Conservation (phyloP, 2,329 filamentous ascomycete species). For the Penicillium sp. region DNA sequence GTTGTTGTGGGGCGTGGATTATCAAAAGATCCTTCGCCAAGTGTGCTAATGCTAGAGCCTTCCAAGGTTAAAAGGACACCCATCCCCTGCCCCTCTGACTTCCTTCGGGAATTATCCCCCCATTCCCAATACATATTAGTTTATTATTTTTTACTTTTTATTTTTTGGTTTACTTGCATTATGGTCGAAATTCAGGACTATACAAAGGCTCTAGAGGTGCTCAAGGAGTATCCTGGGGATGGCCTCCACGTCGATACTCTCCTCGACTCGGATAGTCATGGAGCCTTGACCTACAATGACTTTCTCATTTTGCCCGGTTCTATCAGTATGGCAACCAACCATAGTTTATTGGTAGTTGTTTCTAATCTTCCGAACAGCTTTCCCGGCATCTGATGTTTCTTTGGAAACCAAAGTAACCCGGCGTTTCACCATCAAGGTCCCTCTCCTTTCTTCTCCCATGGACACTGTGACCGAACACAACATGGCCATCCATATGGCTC, state of each 20-base stretch:
- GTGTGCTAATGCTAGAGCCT: not conserved
- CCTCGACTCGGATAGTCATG: conserved; percentile 86
- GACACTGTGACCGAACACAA: conserved; percentile 99
- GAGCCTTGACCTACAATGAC: conserved; percentile 97
- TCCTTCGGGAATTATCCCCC: not conserved
- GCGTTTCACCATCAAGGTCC: conserved; percentile 92
- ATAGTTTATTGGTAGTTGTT: not conserved
- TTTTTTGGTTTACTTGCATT: not conserved
- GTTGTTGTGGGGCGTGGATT: not conserved
- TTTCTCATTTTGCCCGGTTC: conserved; percentile 96
- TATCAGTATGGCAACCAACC: conserved; percentile 62
- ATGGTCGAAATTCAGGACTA: not conserved
- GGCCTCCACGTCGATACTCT: conserved; percentile 84
- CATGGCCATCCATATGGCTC: conserved; percentile 90
- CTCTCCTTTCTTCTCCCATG: conserved; percentile 97
- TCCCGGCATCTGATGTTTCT: conserved; percentile 81
- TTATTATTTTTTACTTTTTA: not conserved
- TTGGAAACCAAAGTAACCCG: conserved; percentile 94
- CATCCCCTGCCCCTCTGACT: not conserved
- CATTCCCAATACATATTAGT: not conserved
- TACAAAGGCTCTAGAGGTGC: conserved; percentile 69
- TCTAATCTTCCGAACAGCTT: conserved; percentile 55
- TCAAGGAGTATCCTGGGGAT: conserved; percentile 80
- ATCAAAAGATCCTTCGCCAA: not conserved
- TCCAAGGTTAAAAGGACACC: not conserved